phyloP scores from a whole-genome alignment of 2,329 filamentous ascomycete species.

The Saccharata proteae region DNA sequence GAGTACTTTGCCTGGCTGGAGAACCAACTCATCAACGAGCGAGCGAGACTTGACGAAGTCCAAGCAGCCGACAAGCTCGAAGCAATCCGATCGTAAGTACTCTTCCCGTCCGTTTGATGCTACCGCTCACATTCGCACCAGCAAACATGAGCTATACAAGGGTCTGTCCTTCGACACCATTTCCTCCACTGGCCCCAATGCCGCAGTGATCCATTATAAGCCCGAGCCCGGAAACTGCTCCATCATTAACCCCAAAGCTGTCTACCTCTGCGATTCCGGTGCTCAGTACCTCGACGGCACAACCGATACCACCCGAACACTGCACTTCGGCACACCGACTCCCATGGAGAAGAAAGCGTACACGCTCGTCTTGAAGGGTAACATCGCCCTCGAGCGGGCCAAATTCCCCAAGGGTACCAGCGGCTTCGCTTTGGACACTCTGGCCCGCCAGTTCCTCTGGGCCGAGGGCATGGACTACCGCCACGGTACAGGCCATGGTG shows the following conservation, averaged over 20 bases:
- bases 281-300: conserved; percentile 95
- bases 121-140: too few relatives aligned
- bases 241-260: conserved; percentile 66
- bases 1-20: conserved; percentile 97
- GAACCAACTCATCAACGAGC: conserved; percentile 66
- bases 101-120: too few relatives aligned
- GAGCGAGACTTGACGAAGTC: conserved; percentile 70
- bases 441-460: conserved; percentile 90
- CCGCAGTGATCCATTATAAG: conserved; percentile 91
- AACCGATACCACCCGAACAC: conserved; percentile 85
- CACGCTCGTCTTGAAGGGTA: conserved; percentile 86
- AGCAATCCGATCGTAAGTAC: conserved; percentile 44
- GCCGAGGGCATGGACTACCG: conserved; percentile 86
- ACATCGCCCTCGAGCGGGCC: conserved; percentile 76
- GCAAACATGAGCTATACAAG: conserved; percentile 61
- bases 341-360: conserved; percentile 79
- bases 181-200: conserved; percentile 84
- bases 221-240: conserved; percentile 75
- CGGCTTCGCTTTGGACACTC: conserved; percentile 76
- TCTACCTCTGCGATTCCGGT: conserved; percentile 95
- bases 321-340: conserved; percentile 81
- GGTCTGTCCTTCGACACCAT: conserved; percentile 94
- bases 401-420: conserved; percentile 92
- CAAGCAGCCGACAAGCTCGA: conserved; percentile 87
- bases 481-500: conserved; percentile 90